Evolutionary conservation across 208 protist genomes (phyloP), one percentile per base, ranked within the genome.

Genomic region (Wallacemonas sp.): DNA sequence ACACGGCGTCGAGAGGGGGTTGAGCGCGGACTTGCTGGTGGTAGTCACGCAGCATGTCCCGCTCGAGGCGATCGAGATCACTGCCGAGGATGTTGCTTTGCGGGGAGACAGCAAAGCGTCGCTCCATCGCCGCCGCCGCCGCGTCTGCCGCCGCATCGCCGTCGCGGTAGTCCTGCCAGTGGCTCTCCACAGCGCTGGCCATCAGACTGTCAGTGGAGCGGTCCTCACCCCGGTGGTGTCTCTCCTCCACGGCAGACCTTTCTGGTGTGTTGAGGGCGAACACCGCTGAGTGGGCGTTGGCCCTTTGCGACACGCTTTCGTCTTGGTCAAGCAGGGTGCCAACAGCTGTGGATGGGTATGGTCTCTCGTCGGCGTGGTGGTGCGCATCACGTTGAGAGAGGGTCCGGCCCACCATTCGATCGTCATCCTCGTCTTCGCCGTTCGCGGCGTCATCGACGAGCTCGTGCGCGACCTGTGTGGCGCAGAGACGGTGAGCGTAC

Each of bases 11-110:
- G 24, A 80, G 63, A 12, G 72, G 68, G 8, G 88, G 84, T 17
- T 89, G 68, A 21, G 51, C 34, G 27, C 61, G 53, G 2, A 79
- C 76, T 33, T 61, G 49, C 60, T 92, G 89, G 69, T 90, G 77
- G 54, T 82, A 82, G 15, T 92, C 89, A 1, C 84, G 85, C 69
- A 85, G 77, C 76, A 85, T 85, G 60, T 92, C 85, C 9, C 64
- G 63, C 74, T 95, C 85, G 27, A 95, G 68, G 27, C 79, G 80
- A 51, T 95, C 89, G 6, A 95, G 74, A 38, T 92, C 85, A 58
- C 75, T 84, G 41, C 85, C 89, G 28, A 92, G 82, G 33, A 95
- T 77, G 38, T 70, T 92, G 69, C 67, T 80, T 42, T 62, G 60
- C 3, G 88, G 88, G 2, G 65, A 64, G 24, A 95, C 77, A 8